A percentile compares a stretch with the other conserved stretches of the same genome.
These are phyloP conservation scores for Blepharisma japonicum DNA, from an alignment of 73 alveolate genomes.

Conservation along the genomic window DNA sequence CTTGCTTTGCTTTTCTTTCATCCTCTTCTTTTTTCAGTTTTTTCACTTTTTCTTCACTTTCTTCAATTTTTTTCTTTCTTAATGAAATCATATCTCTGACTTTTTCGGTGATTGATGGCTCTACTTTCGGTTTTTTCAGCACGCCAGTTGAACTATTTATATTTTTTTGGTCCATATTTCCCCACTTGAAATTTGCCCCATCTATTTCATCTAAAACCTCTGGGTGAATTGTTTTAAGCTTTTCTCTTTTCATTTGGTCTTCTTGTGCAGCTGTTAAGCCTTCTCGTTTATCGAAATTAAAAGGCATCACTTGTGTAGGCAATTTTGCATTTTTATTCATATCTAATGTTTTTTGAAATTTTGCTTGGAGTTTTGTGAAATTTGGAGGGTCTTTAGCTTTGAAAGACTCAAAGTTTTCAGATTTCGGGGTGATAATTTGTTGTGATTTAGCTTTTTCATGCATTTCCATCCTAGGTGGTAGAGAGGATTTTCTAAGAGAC, in stretches of 20 bases:
- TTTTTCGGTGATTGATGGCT: too few species aligned
- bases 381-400: conserved; percentile 91
- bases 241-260: conserved; percentile 65
- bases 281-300: conserved; percentile 84
- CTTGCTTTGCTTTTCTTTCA: conserved; percentile 43
- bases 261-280: conserved; percentile 66
- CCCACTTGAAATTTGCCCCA: conserved; percentile 65
- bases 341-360: conserved; percentile 77
- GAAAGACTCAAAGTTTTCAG: conserved; percentile 60
- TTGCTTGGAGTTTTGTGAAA: conserved; percentile 74
- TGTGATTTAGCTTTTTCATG: conserved; percentile 77
- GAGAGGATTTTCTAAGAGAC: conserved; percentile 69
- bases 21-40: conserved; percentile 42
- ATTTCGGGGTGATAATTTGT: conserved; percentile 35
- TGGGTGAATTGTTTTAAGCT: conserved; percentile 45
- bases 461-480: conserved; percentile 98
- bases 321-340: conserved; percentile 69
- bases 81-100: conserved; percentile 46
- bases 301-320: conserved; percentile 84
- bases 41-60: conserved; percentile 59
- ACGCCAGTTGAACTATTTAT: conserved; percentile 57
- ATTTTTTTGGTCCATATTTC: conserved; percentile 81
- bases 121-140: conserved; percentile 64
- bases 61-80: conserved; percentile 73
- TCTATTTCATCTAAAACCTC: conserved; percentile 54